Conservation (phyloP, 768 basidiomycete species). For the Phaeotremella skinneri region DNA sequence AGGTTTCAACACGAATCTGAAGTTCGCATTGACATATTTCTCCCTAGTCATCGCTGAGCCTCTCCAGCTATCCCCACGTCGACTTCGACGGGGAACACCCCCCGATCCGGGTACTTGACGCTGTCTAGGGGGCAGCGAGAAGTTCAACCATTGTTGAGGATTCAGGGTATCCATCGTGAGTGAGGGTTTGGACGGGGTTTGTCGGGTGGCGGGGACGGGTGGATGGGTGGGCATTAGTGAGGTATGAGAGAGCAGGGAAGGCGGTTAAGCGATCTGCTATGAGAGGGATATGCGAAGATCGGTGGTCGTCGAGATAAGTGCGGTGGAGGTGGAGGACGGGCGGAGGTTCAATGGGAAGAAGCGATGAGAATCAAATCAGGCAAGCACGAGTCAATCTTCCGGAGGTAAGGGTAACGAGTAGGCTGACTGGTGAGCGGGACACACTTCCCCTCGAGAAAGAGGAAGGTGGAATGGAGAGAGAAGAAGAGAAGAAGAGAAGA, state of each 20-base stretch:
- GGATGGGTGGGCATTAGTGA: not conserved
- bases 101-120: conserved; percentile 54
- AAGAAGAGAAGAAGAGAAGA: too few relatives aligned
- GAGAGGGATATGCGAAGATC: too few relatives aligned
- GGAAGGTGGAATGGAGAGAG: too few relatives aligned
- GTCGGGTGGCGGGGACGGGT: not conserved
- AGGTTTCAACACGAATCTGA: conserved; percentile 92
- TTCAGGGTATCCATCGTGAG: conserved; percentile 11
- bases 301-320: too few relatives aligned
- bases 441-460: too few relatives aligned
- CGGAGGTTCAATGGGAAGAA: too few relatives aligned
- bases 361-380: not conserved
- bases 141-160: conserved; percentile 64
- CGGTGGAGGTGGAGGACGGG: too few relatives aligned
- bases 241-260: not conserved
- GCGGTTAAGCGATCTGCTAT: not conserved
- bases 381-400: not conserved
- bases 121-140: conserved; percentile 78
- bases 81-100: conserved; percentile 66
- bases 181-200: not conserved
- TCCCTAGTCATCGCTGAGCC: conserved; percentile 85
- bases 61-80: conserved; percentile 59
- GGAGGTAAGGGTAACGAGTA: not conserved
- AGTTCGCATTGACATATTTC: conserved; percentile 93
- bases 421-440: not conserved